Evolutionary conservation across 2,329 filamentous ascomycete genomes (phyloP).

Genomic region (Lachnellula willkommii): DNA sequence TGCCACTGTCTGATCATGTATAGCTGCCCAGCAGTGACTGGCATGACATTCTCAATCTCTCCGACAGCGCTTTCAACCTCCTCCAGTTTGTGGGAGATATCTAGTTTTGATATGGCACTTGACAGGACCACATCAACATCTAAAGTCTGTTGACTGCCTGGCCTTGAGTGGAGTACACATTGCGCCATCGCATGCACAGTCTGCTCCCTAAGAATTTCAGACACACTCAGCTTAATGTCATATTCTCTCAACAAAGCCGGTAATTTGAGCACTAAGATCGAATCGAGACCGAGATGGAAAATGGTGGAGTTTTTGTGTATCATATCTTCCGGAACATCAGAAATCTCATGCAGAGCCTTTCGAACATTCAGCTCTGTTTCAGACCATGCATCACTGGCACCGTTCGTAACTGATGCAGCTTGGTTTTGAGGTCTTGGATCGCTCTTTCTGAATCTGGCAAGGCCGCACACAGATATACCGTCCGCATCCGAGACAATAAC

Average conservation of each 20-base stretch:
- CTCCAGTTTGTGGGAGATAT: conserved; percentile 36
- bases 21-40: conserved; percentile 69
- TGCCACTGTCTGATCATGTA: conserved; percentile 79
- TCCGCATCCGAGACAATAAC: conserved; percentile 49
- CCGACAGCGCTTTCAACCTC: conserved; percentile 37
- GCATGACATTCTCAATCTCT: conserved; percentile 49
- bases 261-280: conserved; percentile 85
- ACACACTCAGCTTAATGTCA: conserved; percentile 59
- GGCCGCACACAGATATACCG: conserved; percentile 59
- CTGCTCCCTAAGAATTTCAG: conserved; percentile 62
- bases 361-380: conserved; percentile 36
- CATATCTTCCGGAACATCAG: conserved; percentile 50
- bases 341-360: conserved; percentile 49
- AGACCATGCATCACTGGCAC: conserved; percentile 31
- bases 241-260: conserved; percentile 62
- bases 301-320: conserved; percentile 61
- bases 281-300: conserved; percentile 84
- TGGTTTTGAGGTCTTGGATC: background rate
- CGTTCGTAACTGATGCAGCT: background rate
- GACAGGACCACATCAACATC: conserved; percentile 38
- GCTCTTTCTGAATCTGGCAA: conserved; percentile 40
- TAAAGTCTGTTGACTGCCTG: conserved; percentile 32
- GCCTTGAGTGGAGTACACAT: conserved; percentile 21
- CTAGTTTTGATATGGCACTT: conserved; percentile 35
- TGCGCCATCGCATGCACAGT: conserved; percentile 61